Conservation (phyloP, 805 yeast species). For the Candida michaelii region DNA sequence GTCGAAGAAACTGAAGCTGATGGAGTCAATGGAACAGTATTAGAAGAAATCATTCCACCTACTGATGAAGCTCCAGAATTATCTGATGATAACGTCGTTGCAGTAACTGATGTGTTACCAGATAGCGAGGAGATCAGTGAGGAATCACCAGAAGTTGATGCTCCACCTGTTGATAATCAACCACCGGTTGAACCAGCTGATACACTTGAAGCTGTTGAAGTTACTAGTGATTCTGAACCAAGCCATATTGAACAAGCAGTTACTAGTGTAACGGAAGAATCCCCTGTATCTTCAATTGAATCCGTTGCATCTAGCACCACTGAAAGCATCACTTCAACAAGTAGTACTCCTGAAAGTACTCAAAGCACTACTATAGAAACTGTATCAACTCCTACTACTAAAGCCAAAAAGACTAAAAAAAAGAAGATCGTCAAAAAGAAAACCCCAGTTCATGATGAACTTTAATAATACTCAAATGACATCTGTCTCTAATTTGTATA, state of each 20-base stretch:
- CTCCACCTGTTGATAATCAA: constrained; percentile 12
- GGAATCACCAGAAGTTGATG: constrained; percentile 8
- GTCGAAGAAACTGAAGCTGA: constrained; percentile 8
- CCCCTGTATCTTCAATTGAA: background rate
- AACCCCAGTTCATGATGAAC: constrained; percentile 13
- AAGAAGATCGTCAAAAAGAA: constrained; percentile 5
- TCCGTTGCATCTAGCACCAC: no score
- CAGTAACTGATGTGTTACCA: constrained; percentile 2
- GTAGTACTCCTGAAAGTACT: no score
- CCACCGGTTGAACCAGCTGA: constrained; percentile 3
- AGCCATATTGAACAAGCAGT: background rate
- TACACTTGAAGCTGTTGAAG: constrained; percentile 1
- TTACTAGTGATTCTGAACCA: constrained; percentile 1
- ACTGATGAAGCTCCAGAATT: constrained; percentile 5
- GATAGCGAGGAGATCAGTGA: constrained; percentile 8
- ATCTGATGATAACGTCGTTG: constrained; percentile 18
- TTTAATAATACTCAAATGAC: constrained; percentile 2
- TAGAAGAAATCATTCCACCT: constrained; percentile 5
- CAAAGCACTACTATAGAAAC: background rate
- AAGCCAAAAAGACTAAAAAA: background rate
- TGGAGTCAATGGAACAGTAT: constrained; percentile 9
- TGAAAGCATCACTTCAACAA: no score
- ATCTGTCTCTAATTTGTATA: background rate
- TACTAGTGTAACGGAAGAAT: background rate
- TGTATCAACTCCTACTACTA: background rate